Percentiles rank a stretch among this genome's conserved stretches.
Conservation (phyloP, 345 rosid species). For the Xanthoceras sorbifolium region DNA sequence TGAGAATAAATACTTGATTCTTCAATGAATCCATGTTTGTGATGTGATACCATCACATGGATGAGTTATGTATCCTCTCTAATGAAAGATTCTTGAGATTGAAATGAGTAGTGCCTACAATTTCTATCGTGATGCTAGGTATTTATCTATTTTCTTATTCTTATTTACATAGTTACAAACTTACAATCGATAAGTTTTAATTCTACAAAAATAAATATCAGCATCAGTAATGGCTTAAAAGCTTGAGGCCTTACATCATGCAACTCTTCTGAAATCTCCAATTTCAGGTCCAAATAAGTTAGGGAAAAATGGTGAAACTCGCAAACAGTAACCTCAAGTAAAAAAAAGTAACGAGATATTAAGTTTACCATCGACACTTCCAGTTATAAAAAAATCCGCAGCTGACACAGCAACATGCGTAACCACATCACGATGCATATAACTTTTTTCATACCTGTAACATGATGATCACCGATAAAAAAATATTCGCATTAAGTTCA, state of each 20-base stretch:
- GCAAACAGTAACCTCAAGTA: not conserved
- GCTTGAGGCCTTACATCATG: not conserved
- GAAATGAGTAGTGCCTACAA: not conserved
- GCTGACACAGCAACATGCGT: constrained; percentile 91
- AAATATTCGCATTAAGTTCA: not conserved
- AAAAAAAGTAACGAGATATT: constrained; percentile 1
- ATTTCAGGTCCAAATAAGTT: not conserved
- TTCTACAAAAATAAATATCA: not conserved
- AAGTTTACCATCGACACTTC: constrained; percentile 81
- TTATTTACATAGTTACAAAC: not conserved
- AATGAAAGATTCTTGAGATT: not conserved
- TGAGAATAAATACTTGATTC: not conserved
- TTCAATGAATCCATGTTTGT: not conserved
- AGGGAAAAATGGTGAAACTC: not conserved
- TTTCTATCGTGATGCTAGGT: not conserved
- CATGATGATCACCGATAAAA: not conserved
- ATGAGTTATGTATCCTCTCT: not conserved
- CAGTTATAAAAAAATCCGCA: constrained; percentile 91
- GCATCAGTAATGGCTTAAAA: not conserved
- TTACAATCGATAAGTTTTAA: not conserved
- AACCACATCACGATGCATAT: constrained; percentile 97
- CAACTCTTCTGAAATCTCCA: not conserved
- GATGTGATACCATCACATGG: not conserved
- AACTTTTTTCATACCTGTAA: constrained; percentile 92
- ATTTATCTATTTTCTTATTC: not conserved